Evolutionary conservation across 2,329 filamentous ascomycete genomes (phyloP).

Genomic region (Cercospora sp.): DNA sequence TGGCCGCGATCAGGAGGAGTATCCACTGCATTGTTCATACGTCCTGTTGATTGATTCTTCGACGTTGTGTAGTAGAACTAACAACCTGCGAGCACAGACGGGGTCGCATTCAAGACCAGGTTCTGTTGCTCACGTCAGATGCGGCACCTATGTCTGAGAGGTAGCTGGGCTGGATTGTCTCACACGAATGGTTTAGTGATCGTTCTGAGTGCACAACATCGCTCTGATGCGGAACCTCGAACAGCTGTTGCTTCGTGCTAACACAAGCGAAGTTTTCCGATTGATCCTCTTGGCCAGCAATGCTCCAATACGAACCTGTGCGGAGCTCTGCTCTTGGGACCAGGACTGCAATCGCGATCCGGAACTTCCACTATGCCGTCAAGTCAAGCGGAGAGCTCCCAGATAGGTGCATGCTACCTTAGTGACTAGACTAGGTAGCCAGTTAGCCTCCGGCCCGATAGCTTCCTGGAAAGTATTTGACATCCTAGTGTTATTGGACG

Average conservation of each 20-base stretch:
- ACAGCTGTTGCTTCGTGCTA: background rate
- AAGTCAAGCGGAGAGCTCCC: background rate
- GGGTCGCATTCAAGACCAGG: background rate
- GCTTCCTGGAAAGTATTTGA: background rate
- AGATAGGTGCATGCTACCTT: background rate
- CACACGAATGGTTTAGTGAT: background rate
- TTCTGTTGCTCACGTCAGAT: background rate
- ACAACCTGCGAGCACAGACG: background rate
- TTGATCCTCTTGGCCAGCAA: background rate
- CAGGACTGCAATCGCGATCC: background rate
- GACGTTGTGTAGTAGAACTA: background rate
- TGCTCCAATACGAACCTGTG: background rate
- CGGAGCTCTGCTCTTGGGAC: background rate
- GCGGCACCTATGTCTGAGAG: background rate
- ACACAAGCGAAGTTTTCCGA: background rate
- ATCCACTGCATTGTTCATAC: constrained; percentile 6
- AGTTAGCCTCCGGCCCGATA: background rate
- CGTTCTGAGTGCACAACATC: background rate
- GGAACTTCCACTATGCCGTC: background rate
- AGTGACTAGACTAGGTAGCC: background rate
- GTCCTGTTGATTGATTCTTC: background rate
- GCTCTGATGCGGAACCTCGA: background rate
- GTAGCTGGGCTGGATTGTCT: background rate
- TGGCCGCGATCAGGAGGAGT: background rate
- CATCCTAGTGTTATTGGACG: background rate